A percentile compares a stretch with the other conserved stretches of the same genome.
Evolutionary conservation across 108 stramenopile genomes (phyloP).

Genomic region (Licmophora abbreviata): DNA sequence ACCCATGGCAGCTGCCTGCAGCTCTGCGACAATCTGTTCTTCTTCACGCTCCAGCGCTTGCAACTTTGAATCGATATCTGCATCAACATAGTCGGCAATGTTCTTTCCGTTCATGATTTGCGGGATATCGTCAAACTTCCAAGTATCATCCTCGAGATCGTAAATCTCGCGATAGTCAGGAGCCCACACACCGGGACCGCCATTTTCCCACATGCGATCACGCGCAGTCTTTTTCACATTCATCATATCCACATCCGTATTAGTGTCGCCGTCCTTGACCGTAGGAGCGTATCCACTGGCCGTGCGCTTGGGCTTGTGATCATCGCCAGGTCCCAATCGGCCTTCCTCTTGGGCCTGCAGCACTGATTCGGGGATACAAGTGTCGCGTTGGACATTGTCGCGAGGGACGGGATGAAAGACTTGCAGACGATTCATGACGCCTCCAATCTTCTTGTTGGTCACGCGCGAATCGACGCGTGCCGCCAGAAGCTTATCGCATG

Average conservation of each 20-base stretch:
- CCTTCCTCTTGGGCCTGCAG: constrained; percentile 52
- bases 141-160: constrained; percentile 85
- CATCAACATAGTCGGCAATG: constrained; percentile 93
- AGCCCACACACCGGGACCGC: constrained; percentile 96
- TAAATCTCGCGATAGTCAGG: constrained; percentile 95
- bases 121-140: constrained; percentile 92
- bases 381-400: constrained; percentile 78
- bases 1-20: constrained; percentile 78
- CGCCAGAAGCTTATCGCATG: constrained; percentile 93
- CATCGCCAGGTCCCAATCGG: constrained; percentile 15
- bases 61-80: constrained; percentile 83
- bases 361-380: constrained; percentile 88
- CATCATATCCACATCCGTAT: constrained; percentile 30
- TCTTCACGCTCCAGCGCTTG: constrained; percentile 88
- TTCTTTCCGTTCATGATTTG: constrained; percentile 99
- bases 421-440: constrained; percentile 94
- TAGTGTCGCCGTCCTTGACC: constrained; percentile 32
- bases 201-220: constrained; percentile 95
- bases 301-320: constrained; percentile 41
- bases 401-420: constrained; percentile 91
- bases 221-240: constrained; percentile 79
- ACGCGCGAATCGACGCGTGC: constrained; percentile 88
- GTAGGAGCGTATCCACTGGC: constrained; percentile 68
- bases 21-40: constrained; percentile 67
- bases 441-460: constrained; percentile 86